phyloP scores from a whole-genome alignment of 352 stramenopile genomes.

The Pythium sp. region DNA sequence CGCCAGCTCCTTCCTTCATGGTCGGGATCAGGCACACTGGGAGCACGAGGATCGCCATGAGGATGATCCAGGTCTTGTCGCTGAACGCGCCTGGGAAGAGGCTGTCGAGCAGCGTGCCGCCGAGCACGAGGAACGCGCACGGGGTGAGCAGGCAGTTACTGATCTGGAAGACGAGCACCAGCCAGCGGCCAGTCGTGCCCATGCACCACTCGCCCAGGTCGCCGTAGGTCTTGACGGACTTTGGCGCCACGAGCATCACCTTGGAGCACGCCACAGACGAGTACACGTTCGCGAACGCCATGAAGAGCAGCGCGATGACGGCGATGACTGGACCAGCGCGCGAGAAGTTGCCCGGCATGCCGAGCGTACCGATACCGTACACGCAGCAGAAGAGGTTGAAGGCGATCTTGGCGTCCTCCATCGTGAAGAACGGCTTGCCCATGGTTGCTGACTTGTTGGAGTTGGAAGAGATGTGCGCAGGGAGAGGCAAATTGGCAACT shows the following conservation, averaged over 20 bases:
- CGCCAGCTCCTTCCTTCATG: slow-evolving; percentile 27
- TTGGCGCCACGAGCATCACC: slow-evolving; percentile 23
- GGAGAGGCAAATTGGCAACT: slow-evolving; percentile 1
- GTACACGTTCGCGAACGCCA: slow-evolving; percentile 29
- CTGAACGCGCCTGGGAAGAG: slow-evolving; percentile 23
- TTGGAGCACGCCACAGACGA: slow-evolving; percentile 28
- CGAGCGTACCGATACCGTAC: slow-evolving; percentile 30
- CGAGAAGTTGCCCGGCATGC: slow-evolving; percentile 30
- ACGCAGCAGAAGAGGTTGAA: slow-evolving; percentile 23
- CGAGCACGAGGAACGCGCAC: slow-evolving; percentile 26
- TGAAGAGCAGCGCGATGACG: slow-evolving; percentile 26
- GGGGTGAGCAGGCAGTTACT: slow-evolving; percentile 16
- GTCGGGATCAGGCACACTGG: slow-evolving; percentile 28
- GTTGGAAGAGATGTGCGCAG: neutral
- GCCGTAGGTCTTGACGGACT: slow-evolving; percentile 25
- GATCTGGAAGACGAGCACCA: slow-evolving; percentile 20
- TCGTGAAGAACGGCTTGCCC: slow-evolving; percentile 19
- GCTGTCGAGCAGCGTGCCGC: slow-evolving; percentile 20
- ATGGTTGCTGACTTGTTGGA: neutral
- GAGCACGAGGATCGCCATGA: slow-evolving; percentile 26
- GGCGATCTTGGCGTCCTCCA: slow-evolving; percentile 28
- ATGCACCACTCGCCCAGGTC: slow-evolving; percentile 32
- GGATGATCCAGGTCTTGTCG: slow-evolving; percentile 26
- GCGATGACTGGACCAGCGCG: slow-evolving; percentile 22
- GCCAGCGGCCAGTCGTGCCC: slow-evolving; percentile 22